A percentile compares a stretch with the other conserved stretches of the same genome.
These are phyloP conservation scores for Phyllosticta citriasiana DNA, from an alignment of 2,329 filamentous ascomycete species.

Conservation along the genomic window DNA sequence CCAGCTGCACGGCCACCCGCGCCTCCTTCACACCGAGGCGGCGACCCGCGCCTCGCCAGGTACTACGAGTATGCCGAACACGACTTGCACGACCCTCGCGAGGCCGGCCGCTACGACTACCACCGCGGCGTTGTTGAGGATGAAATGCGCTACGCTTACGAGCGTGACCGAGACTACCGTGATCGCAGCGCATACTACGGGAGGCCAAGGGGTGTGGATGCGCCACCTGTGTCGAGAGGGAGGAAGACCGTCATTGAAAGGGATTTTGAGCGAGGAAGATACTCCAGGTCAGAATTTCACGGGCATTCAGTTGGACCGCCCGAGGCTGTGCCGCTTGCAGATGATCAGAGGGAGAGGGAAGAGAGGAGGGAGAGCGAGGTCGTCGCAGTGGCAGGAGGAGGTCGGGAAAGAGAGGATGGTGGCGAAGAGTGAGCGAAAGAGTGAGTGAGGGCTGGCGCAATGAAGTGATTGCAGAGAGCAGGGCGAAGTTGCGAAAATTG, in stretches of 20 bases:
- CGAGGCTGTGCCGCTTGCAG: not conserved
- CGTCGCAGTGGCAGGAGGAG: not conserved
- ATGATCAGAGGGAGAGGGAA: not conserved
- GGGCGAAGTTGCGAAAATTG: no score
- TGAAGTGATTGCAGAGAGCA: no score
- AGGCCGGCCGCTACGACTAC: not conserved
- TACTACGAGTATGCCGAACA: not conserved
- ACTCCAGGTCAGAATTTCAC: not conserved
- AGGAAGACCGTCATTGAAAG: not conserved
- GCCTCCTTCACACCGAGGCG: slow-evolving; percentile 37
- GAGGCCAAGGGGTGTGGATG: not conserved
- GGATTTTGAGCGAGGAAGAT: not conserved
- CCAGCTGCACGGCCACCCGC: slow-evolving; percentile 42
- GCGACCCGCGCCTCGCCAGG: not conserved
- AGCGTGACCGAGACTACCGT: not conserved
- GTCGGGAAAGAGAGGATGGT: not conserved
- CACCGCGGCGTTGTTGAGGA: not conserved
- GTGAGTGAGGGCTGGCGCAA: no score
- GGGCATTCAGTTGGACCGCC: not conserved
- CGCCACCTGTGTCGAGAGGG: not conserved
- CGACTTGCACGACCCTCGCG: not conserved
- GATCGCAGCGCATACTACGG: not conserved
- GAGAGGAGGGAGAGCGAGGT: not conserved
- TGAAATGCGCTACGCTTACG: not conserved
- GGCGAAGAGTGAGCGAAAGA: not conserved